Conservation (phyloP, 306 rosid genomes). For the Potentilla sterilis region DNA sequence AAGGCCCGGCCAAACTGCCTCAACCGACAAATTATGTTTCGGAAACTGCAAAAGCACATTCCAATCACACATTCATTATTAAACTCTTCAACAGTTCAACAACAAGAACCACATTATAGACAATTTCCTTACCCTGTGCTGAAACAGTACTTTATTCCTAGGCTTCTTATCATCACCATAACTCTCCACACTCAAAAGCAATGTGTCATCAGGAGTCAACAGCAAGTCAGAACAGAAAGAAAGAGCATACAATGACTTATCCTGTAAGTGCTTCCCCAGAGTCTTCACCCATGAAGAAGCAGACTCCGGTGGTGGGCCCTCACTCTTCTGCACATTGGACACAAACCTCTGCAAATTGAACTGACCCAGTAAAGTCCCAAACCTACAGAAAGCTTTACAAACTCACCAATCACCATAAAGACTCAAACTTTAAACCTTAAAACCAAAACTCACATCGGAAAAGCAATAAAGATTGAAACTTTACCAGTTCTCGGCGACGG, state of each 20-base stretch:
- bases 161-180: slow-evolving; percentile 41
- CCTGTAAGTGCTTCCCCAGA: slow-evolving; percentile 45
- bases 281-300: slow-evolving; percentile 48
- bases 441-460: background rate
- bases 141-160: slow-evolving; percentile 61
- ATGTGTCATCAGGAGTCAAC: slow-evolving; percentile 56
- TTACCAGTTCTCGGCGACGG: slow-evolving; percentile 60
- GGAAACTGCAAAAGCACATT: slow-evolving; percentile 57
- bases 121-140: slow-evolving; percentile 49
- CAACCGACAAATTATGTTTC: slow-evolving; percentile 63
- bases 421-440: background rate
- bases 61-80: background rate
- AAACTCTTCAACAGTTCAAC: background rate
- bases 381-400: slow-evolving; percentile 57
- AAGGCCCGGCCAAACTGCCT: slow-evolving; percentile 84
- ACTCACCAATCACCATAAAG: slow-evolving; percentile 23
- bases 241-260: slow-evolving; percentile 69
- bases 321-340: slow-evolving; percentile 46
- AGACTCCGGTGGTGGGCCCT: slow-evolving; percentile 31
- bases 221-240: slow-evolving; percentile 67
- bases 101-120: background rate
- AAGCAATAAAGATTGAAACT: background rate
- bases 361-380: slow-evolving; percentile 63
- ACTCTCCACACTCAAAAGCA: slow-evolving; percentile 62
- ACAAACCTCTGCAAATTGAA: slow-evolving; percentile 79